phyloP scores from a whole-genome alignment of 2,329 filamentous ascomycete genomes.

The Cladophialophora bantiana region DNA sequence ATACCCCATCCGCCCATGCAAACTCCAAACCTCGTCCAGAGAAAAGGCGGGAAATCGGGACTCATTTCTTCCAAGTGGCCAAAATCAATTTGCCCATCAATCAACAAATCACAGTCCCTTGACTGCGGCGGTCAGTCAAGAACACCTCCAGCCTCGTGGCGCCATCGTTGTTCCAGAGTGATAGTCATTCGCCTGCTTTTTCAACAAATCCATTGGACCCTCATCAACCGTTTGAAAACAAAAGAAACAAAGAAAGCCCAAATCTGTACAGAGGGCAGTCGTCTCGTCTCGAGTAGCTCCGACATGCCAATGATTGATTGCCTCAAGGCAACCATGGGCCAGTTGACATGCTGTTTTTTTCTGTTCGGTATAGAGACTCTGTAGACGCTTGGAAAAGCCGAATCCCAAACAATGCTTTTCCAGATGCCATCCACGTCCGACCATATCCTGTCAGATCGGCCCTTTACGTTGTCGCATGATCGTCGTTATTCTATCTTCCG shows the following conservation, averaged over 20 bases:
- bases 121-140: neutral
- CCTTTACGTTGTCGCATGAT: conserved; percentile 8
- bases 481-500: conserved; percentile 14
- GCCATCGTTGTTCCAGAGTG: neutral
- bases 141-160: neutral
- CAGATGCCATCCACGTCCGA: conserved; percentile 6
- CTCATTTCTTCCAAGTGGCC: neutral
- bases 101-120: neutral
- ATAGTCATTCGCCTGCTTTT: neutral
- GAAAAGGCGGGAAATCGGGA: neutral
- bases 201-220: neutral
- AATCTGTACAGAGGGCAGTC: neutral
- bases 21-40: neutral
- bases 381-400: neutral
- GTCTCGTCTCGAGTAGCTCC: neutral
- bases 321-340: neutral
- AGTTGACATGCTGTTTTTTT: neutral
- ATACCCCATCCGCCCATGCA: neutral
- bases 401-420: neutral
- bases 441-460: neutral
- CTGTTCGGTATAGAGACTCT: neutral
- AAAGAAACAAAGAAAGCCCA: neutral
- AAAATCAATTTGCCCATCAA: neutral
- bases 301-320: neutral
- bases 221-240: neutral